Evolutionary conservation across 352 stramenopile species (phyloP).

Genomic region (Globisporangium rhizosaccharum): DNA sequence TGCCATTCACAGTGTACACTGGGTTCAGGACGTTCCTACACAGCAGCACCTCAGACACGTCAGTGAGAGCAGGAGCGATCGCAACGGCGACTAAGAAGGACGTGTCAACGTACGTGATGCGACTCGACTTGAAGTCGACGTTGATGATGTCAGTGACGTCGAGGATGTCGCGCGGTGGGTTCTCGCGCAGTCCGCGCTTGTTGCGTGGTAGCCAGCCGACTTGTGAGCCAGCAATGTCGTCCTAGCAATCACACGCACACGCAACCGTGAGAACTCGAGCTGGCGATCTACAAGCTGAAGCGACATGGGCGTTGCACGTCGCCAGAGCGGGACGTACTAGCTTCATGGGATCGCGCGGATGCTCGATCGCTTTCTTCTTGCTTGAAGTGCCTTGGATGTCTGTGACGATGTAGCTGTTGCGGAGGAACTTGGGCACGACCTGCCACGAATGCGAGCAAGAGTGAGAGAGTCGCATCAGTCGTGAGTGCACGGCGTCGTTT

Average conservation of each 20-base stretch:
- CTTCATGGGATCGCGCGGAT: conserved; percentile 42
- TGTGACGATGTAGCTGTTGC: conserved; percentile 66
- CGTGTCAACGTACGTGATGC: conserved; percentile 41
- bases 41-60: too few species aligned
- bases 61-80: too few species aligned
- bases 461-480: background rate
- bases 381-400: conserved; percentile 66
- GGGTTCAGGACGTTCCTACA: conserved; percentile 65
- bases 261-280: background rate
- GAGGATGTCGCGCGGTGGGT: conserved; percentile 58
- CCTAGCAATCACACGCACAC: conserved; percentile 14
- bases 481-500: background rate
- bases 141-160: conserved; percentile 67
- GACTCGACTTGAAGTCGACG: conserved; percentile 61
- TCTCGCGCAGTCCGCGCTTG: conserved; percentile 41
- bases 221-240: conserved; percentile 54
- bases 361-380: conserved; percentile 31
- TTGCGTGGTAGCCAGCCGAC: conserved; percentile 46
- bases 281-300: background rate
- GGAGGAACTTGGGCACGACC: conserved; percentile 53
- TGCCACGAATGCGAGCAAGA: conserved; percentile 5
- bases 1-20: conserved; percentile 68
- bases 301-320: too few species aligned
- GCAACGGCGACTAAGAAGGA: too few species aligned
- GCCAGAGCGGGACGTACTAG: conserved; percentile 16